phyloP scores from a whole-genome alignment of 2,329 filamentous ascomycete genomes.

The Colletotrichum siamense region DNA sequence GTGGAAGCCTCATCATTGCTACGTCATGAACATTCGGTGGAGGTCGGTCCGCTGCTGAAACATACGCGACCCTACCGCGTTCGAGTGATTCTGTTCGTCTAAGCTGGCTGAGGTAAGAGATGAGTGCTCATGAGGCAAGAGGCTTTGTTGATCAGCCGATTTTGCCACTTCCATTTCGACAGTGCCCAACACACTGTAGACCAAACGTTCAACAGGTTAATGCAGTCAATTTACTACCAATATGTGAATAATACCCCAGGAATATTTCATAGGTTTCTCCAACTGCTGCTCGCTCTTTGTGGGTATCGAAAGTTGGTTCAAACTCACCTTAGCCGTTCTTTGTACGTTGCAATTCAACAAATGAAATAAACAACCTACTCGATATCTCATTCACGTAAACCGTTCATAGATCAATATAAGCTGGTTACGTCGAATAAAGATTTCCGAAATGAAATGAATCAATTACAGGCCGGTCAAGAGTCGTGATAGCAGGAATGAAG shows the following conservation, averaged over 20 bases:
- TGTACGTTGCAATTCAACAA: neutral
- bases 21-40: neutral
- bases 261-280: neutral
- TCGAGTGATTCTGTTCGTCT: neutral
- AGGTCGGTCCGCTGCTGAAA: neutral
- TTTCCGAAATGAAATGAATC: neutral
- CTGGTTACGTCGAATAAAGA: neutral
- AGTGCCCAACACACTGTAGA: neutral
- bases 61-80: neutral
- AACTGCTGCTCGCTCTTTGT: neutral
- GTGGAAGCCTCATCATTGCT: neutral
- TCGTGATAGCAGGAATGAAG: neutral
- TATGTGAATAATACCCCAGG: neutral
- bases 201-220: neutral
- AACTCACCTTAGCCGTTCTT: accelerated
- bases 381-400: neutral
- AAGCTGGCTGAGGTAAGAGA: neutral
- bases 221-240: neutral
- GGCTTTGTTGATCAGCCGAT: neutral
- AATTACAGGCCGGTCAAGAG: neutral
- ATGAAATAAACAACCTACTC: accelerated
- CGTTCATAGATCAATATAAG: neutral
- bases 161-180: neutral
- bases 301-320: neutral
- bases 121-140: neutral